These are phyloP conservation scores for Eutypa lata DNA, from an alignment of 2,329 filamentous ascomycete species.

Conservation along the genomic window DNA sequence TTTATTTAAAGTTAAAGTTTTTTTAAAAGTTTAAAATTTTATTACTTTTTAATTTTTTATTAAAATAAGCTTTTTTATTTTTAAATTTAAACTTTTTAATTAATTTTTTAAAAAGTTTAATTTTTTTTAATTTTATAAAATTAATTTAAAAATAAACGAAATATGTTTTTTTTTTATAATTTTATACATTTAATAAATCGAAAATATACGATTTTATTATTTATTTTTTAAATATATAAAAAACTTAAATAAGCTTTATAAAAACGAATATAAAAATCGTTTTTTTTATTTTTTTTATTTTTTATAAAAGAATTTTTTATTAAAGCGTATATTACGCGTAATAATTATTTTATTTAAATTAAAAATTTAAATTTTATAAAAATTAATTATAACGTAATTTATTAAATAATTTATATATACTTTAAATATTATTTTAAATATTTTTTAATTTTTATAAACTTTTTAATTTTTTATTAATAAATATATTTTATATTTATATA, in stretches of 20 bases:
- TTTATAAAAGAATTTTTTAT: too few species aligned
- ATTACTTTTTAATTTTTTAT: too few species aligned
- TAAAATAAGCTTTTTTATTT: background rate
- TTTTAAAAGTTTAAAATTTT: too few species aligned
- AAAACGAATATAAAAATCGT: too few species aligned
- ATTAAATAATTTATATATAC: background rate
- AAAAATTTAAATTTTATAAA: background rate
- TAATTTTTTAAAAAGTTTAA: too few species aligned
- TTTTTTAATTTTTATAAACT: background rate
- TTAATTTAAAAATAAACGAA: too few species aligned
- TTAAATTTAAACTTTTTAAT: background rate
- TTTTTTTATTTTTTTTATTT: too few species aligned
- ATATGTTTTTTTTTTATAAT: too few species aligned
- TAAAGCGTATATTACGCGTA: too few species aligned
- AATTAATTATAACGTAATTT: background rate
- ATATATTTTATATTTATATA: background rate
- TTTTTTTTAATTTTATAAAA: too few species aligned
- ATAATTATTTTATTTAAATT: background rate
- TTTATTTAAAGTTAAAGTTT: background rate
- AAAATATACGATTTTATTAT: too few species aligned
- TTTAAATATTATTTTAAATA: background rate
- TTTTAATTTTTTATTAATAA: background rate
- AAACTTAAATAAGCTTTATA: background rate
- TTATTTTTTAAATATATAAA: background rate
- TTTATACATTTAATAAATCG: too few species aligned